Percentiles rank a stretch among this genome's conserved stretches.
phyloP scores from a whole-genome alignment of 768 basidiomycete genomes.

The Boletus rex-veris region DNA sequence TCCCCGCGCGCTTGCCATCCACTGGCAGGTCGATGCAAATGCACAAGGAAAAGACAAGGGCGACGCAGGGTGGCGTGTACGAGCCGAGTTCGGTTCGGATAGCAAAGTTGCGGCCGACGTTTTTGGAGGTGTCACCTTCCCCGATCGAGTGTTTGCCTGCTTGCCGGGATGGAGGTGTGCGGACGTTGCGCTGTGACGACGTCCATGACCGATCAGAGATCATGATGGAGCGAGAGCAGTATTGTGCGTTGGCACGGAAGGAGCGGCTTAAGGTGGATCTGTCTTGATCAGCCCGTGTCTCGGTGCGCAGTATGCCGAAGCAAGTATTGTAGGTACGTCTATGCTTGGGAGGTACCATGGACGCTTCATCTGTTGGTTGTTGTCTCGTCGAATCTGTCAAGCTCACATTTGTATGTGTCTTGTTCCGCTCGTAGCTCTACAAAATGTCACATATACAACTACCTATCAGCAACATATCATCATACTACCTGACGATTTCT shows the following conservation, averaged over 20 bases:
- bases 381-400: too few relatives aligned
- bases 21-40: neutral
- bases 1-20: neutral
- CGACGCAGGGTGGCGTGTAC: neutral
- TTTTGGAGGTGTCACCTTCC: conserved; percentile 17
- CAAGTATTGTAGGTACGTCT: too few relatives aligned
- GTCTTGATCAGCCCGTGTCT: neutral
- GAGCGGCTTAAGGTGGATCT: neutral
- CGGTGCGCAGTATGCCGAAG: too few relatives aligned
- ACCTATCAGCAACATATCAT: too few relatives aligned
- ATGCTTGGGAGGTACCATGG: too few relatives aligned
- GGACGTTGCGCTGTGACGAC: neutral
- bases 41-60: too few relatives aligned
- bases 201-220: neutral
- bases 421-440: too few relatives aligned
- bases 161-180: neutral
- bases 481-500: too few relatives aligned
- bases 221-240: neutral
- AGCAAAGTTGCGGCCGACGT: conserved; percentile 14
- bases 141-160: conserved; percentile 9
- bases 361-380: too few relatives aligned
- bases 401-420: too few relatives aligned
- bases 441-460: too few relatives aligned
- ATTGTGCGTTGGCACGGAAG: neutral
- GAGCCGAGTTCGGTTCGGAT: neutral